Percentiles rank a stretch among this genome's conserved stretches.
These are phyloP conservation scores for Trichocladium antarcticum DNA, from an alignment of 495 filamentous ascomycete species.

Conservation along the genomic window DNA sequence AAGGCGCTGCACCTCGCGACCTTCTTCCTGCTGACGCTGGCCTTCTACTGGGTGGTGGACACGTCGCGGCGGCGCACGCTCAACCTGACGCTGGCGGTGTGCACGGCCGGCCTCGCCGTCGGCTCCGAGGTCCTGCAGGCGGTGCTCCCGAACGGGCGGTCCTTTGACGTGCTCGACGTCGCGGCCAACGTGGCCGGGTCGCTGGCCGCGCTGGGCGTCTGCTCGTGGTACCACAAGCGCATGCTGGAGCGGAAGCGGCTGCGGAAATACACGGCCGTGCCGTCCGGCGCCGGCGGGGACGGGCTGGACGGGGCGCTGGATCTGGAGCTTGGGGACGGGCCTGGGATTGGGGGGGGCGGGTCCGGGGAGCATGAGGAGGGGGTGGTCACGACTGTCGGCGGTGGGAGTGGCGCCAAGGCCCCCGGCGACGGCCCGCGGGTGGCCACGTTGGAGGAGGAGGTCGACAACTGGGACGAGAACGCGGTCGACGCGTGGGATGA, in stretches of 20 bases:
- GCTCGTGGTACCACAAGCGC: slow-evolving; percentile 82
- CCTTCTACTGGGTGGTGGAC: slow-evolving; percentile 96
- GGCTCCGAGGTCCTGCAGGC: slow-evolving; percentile 81
- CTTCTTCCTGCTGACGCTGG: slow-evolving; percentile 77
- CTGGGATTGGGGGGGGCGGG: slow-evolving; percentile 30
- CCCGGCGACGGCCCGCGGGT: background rate
- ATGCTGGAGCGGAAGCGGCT: slow-evolving; percentile 85
- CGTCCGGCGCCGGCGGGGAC: slow-evolving; percentile 33
- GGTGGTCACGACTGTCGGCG: slow-evolving; percentile 28
- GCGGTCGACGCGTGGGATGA: slow-evolving; percentile 63
- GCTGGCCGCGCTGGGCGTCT: slow-evolving; percentile 55
- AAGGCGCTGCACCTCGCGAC: slow-evolving; percentile 80
- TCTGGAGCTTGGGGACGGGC: slow-evolving; percentile 46
- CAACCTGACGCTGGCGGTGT: slow-evolving; percentile 73
- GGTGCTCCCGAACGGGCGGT: slow-evolving; percentile 65
- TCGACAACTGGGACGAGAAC: slow-evolving; percentile 81
- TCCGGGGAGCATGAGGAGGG: slow-evolving; percentile 24
- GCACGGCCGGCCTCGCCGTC: slow-evolving; percentile 60
- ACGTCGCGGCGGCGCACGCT: slow-evolving; percentile 72
- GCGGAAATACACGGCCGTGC: slow-evolving; percentile 57
- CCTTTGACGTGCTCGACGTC: slow-evolving; percentile 78
- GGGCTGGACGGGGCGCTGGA: slow-evolving; percentile 44
- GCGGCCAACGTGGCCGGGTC: slow-evolving; percentile 80
- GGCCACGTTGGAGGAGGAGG: slow-evolving; percentile 52
- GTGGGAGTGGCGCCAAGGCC: background rate